Base-by-base conservation (phyloP, 257 asterid genomes). In the Mentha longifolia region DNA sequence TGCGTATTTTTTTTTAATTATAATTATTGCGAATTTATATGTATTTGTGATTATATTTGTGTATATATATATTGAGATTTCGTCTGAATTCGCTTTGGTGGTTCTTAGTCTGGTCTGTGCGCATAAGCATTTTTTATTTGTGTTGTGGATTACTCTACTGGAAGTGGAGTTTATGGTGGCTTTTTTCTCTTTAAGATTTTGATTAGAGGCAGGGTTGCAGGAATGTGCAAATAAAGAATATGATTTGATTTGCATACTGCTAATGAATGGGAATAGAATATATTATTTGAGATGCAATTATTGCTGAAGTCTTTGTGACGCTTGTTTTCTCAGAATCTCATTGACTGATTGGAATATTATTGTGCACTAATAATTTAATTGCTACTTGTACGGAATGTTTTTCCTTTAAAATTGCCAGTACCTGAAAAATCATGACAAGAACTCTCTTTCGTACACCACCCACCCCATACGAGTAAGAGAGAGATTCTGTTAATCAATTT, bases 301-400 rank as follows among this genome's bases (percentile, higher is more conserved):
- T 69, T 12, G 60, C 70, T 68, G 41, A 68, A 72, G 57, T 60
- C 59, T 60, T 15, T 66, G 25, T 31, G 55, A 60, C 46, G 35
- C 35, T 20, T 63, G 12, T n/a, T 57, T 55, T 47, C 6, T 15
- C 6, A 28, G 31, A 28, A 28, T 28, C 3, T 28, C 31, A 65
- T 25, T 17, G 9, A 25, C 10, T 20, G 11, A 13, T 37, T 55
- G 67, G 68, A 71, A 39, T 55, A 47, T 70, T n/a, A 20, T 64
- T 22, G 8, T 59, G 65, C 28, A 59, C 17, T 77, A 72, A 10
- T 42, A 42, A 42, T 78, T 37, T 49, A 35, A 19, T 61, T 72
- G 51, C 50, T 73, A 20, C 31, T 43, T 68, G 73, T 73, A 62
- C 70, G 65, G 55, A 58, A 20, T 55, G 11, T 46, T 58, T 56